Base-by-base conservation (phyloP, 2,329 filamentous ascomycete genomes). In the Furcasterigmium furcatum region DNA sequence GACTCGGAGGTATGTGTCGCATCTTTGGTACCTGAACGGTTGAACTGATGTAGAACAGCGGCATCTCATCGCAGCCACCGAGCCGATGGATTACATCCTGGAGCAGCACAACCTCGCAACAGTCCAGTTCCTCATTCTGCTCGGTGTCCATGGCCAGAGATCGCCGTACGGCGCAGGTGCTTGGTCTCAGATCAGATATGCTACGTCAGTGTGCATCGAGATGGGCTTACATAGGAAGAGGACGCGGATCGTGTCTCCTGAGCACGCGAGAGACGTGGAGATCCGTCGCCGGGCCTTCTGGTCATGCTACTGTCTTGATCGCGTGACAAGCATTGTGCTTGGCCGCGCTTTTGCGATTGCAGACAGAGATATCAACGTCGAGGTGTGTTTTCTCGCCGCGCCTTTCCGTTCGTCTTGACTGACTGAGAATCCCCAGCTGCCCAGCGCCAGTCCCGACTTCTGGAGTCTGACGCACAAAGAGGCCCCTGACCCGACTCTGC, bases 281-380 rank as follows among this genome's bases (percentile, higher is more conserved):
- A 58, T 64, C 10, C 48, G 62, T 5, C 55, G 55, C 8, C 51
- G 63, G 2, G 54, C 59, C 1, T 67, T 66, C 44, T 66, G 64
- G 64, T 55, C 56, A 4, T 58, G 55, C 34, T 66, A 67, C 43
- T 59, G 53, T n/a, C 51, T 66, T 5, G 63, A 67, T 35, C 53
- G 64, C 5, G 53, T 58, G 38, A 62, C 62, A 1, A 64, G 58
- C 10, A 58, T 64, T 2, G 53, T 60, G 1, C 52, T 67, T 5
- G 64, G 64, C 1, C 46, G 64, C 8, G 56, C 63, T 1, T 65
- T 66, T 48, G 59, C 60, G 8, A 63, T 67, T 22, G 56, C 58
- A 2, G 63, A 67, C 34, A 44, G 58, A 32, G 62, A 65, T 18
- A 62, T 64, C 43, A 58, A 63, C 44, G 57, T 55, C 14, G 55